Evolutionary conservation across 768 basidiomycete genomes (phyloP), one percentile per base, ranked within the genome.

Genomic region (Mycena capillaripes): DNA sequence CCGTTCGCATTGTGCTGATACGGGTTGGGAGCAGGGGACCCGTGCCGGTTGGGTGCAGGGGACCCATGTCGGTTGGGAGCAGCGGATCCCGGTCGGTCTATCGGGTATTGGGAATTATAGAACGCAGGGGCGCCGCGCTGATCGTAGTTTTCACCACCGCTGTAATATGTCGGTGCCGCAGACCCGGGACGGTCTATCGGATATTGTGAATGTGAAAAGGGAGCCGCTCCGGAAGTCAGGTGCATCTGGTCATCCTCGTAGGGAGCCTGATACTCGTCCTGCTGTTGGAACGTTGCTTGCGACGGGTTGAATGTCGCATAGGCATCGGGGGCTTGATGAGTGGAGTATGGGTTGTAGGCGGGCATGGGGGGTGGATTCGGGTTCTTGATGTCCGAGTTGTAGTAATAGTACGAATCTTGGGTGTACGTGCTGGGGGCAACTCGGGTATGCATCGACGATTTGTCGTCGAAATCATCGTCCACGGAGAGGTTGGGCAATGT

Each of bases 401-500:
- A 89, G 75, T 88, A 87, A 74, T 90, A 89, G 64, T 89, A 87
- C 62, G 90, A 81, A 71, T 82, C 86, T 76, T 86, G 84, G 76
- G 85, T 87, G 79, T 89, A 87, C 10, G 86, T 83, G 81, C 84
- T 90, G 68, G 87, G 87, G 0, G 92, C 85, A 48, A 81, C 84
- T 23, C 87, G 87, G 10, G 90, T 89, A 66, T 89, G 87, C 74
- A 91, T 84, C 23, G 89, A 88, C 6, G 91, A 89, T 1, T 84
- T 81, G 60, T 90, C 85, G 70, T 92, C 90, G 63, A 87, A 80
- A 75, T 93, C 92, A 73, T 97, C 94, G 66, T 97, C 93, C 55
- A 98, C 87, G n/a, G 90, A 92, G 59, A 99, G 87, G 74, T 94
- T 95, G 17, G 98, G 98, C 38, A 99, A 89, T 11, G 98, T 99